These are phyloP conservation scores for Capsella rubella DNA, from an alignment of 441 rosid species.

Conservation along the genomic window DNA sequence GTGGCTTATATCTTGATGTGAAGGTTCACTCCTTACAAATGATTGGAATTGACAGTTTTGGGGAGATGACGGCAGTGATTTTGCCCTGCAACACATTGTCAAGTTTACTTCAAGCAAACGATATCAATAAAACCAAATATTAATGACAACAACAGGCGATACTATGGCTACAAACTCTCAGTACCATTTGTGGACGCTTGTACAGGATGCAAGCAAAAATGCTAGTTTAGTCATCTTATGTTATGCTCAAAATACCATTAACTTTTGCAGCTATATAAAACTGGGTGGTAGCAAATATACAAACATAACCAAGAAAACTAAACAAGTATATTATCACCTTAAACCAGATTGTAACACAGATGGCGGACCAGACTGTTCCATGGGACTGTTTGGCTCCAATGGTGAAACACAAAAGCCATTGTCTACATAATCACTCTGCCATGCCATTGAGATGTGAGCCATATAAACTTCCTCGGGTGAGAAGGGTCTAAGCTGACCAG, in stretches of 20 bases:
- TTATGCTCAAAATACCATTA: background rate
- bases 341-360: constrained; percentile 26
- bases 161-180: background rate
- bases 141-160: background rate
- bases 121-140: background rate
- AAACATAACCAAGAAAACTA: constrained; percentile 7
- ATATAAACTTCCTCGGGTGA: constrained; percentile 83
- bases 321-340: constrained; percentile 55
- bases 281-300: constrained; percentile 12
- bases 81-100: constrained; percentile 69
- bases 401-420: constrained; percentile 98
- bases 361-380: background rate
- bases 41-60: constrained; percentile 72
- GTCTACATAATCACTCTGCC: constrained; percentile 96
- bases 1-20: constrained; percentile 51
- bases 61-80: constrained; percentile 95
- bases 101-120: constrained; percentile 26
- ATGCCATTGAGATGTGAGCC: constrained; percentile 90
- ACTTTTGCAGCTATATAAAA: background rate
- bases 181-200: background rate
- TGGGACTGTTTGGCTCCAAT: constrained; percentile 94
- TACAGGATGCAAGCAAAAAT: background rate
- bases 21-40: constrained; percentile 60
- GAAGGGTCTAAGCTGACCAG: constrained; percentile 86
- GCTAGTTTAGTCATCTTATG: constrained; percentile 7